Evolutionary conservation across 306 rosid species (phyloP).

Genomic region (Medicago truncatula): DNA sequence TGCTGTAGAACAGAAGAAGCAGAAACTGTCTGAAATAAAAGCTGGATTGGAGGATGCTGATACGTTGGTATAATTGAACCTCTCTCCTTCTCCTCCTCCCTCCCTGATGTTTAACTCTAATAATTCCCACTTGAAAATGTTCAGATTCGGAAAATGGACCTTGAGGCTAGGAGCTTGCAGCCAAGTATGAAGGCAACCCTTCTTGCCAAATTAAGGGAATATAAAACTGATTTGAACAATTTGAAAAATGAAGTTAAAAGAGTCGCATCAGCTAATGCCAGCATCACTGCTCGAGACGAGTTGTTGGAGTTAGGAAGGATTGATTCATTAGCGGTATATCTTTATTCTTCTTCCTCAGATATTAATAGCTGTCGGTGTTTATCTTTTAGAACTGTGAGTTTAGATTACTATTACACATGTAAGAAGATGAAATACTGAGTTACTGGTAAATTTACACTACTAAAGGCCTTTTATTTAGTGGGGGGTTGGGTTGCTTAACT

Average conservation of each 20-base stretch:
- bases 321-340: slow-evolving; percentile 50
- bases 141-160: slow-evolving; percentile 74
- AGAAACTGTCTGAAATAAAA: slow-evolving; percentile 57
- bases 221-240: slow-evolving; percentile 56
- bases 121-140: slow-evolving; percentile 28
- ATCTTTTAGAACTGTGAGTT: slow-evolving; percentile 6
- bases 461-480: slow-evolving; percentile 10
- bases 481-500: neutral
- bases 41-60: slow-evolving; percentile 68
- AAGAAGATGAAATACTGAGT: slow-evolving; percentile 10
- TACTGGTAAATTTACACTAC: slow-evolving; percentile 9
- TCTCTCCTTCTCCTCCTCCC: neutral
- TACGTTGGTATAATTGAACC: slow-evolving; percentile 51
- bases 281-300: slow-evolving; percentile 45
- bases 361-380: slow-evolving; percentile 8
- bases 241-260: slow-evolving; percentile 57
- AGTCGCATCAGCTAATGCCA: slow-evolving; percentile 46
- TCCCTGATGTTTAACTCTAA: slow-evolving; percentile 3
- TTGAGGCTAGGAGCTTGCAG: slow-evolving; percentile 73
- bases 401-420: slow-evolving; percentile 23
- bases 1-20: slow-evolving; percentile 57
- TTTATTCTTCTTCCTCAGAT: slow-evolving; percentile 26
- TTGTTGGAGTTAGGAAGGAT: slow-evolving; percentile 58
- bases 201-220: slow-evolving; percentile 65
- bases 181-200: slow-evolving; percentile 59